Percentiles rank a stretch among this genome's conserved stretches.
Evolutionary conservation across 129 eudicot species (phyloP).

Genomic region (Ambrosia artemisiifolia): DNA sequence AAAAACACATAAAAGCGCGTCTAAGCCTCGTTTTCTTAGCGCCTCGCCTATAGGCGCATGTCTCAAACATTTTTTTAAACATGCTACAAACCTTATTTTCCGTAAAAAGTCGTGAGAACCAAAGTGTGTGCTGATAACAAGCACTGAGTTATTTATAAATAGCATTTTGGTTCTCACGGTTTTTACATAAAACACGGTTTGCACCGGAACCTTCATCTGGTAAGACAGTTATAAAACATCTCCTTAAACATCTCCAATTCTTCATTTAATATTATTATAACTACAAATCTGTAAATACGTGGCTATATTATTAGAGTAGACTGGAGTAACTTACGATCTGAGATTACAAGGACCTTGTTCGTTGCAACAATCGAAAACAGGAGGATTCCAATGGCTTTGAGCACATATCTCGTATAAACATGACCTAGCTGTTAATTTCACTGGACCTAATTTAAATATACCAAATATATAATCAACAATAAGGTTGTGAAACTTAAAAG

Average conservation of each 20-base stretch:
- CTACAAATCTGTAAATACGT: background rate
- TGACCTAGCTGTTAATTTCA: conserved; percentile 37
- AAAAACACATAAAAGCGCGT: no score
- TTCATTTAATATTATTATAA: background rate
- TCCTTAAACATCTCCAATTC: background rate
- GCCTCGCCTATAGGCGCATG: no score
- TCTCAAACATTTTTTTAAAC: no score
- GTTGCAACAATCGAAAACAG: conserved; percentile 39
- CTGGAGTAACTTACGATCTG: conserved; percentile 36
- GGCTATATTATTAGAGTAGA: background rate
- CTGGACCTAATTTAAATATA: conserved; percentile 18
- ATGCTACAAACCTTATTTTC: no score
- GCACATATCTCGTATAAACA: conserved; percentile 46
- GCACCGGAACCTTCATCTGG: no score
- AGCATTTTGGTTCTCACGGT: no score
- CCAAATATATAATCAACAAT: background rate
- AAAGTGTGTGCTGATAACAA: no score
- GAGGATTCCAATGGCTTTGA: conserved; percentile 39
- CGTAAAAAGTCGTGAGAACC: no score
- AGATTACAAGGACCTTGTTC: conserved; percentile 46
- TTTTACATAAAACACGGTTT: no score
- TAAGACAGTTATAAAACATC: no score
- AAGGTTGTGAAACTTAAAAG: conserved; percentile 9
- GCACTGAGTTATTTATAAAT: no score
- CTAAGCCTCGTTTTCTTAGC: no score